Evolutionary conservation across 2,329 filamentous ascomycete genomes (phyloP), one percentile per base, ranked within the genome.

Genomic region (Cladosporium velox): DNA sequence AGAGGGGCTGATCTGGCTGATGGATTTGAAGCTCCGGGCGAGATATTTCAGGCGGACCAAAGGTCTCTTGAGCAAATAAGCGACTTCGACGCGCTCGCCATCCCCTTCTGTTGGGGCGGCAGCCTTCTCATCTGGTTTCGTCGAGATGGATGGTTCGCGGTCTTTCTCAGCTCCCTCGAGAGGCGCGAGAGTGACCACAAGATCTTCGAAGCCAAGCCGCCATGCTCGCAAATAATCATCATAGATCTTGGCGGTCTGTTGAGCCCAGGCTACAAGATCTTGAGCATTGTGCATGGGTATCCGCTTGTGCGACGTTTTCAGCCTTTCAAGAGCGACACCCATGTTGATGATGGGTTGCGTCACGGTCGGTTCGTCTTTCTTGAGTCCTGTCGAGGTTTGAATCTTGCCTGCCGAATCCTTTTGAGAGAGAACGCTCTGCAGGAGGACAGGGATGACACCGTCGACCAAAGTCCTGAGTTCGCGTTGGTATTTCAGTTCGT

Each of bases 401-500:
- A 70, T 67, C 24, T 68, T 67, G 26, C 69, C 69, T 6, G 72
- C 69, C 7, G 86, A 86, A 68, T 88, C 86, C 1, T 88, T 88
- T 67, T 91, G 88, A 11, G 88, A 90, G 14, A 97, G 85, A 10
- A 96, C 91, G 70, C 93, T 92, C 11, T 90, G 92, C 61, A 99
- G 81, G 1, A 99, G 85, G 2, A 98, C 94, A 0, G 95, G 95
- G 65, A 99, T 91, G 26, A 99, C 94, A 65, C 95, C 95, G 72
- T 97, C 93, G 8, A 98, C 93, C 35, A 99, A 80, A 0, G 95
- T 97, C 75, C 93, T 92, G 35, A 99, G 84, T 78, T 99, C 95
- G 64, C 93, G 87, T 79, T 90, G 90, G 75, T 98, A 99, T 71
- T 95, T 90, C 54, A 86, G 82, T 78, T 99, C 95, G 72, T 98